Evolutionary conservation across 352 stramenopile genomes (phyloP).

Genomic region (Phytopythium chamaehyphon): DNA sequence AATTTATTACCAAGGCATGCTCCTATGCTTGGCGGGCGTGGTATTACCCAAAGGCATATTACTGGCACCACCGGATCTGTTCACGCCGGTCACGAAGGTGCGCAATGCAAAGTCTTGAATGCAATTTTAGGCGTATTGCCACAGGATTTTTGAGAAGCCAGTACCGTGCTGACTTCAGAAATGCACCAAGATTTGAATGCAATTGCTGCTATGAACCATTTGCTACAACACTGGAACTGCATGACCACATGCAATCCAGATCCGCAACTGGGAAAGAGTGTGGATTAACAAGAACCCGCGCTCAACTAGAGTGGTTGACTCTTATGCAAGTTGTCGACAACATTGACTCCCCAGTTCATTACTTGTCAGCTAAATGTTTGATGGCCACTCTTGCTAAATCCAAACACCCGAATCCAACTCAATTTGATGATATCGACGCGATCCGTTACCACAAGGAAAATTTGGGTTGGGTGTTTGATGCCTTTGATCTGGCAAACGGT

Average conservation of each 20-base stretch:
- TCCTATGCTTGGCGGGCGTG: neutral
- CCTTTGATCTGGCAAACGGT: too few species aligned
- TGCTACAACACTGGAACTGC: neutral
- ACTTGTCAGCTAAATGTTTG: too few species aligned
- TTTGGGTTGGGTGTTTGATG: too few species aligned
- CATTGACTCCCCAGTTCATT: too few species aligned
- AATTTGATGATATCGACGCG: too few species aligned
- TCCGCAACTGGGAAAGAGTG: neutral
- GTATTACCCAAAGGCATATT: constrained; percentile 2
- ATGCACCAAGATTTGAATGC: neutral
- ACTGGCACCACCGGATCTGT: constrained; percentile 3
- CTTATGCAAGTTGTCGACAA: too few species aligned
- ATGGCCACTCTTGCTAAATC: too few species aligned
- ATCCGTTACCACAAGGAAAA: too few species aligned
- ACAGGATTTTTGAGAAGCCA: neutral
- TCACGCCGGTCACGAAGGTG: neutral
- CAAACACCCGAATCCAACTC: too few species aligned
- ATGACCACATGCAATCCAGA: neutral
- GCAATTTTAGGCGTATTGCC: neutral
- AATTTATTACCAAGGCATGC: neutral
- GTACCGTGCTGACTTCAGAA: neutral
- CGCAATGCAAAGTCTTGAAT: neutral
- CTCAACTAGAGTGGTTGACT: too few species aligned
- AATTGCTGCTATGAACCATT: constrained; percentile 1
- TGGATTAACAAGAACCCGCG: too few species aligned